These are phyloP conservation scores for Baorangia bicolor DNA, from an alignment of 768 basidiomycete genomes.

Conservation along the genomic window DNA sequence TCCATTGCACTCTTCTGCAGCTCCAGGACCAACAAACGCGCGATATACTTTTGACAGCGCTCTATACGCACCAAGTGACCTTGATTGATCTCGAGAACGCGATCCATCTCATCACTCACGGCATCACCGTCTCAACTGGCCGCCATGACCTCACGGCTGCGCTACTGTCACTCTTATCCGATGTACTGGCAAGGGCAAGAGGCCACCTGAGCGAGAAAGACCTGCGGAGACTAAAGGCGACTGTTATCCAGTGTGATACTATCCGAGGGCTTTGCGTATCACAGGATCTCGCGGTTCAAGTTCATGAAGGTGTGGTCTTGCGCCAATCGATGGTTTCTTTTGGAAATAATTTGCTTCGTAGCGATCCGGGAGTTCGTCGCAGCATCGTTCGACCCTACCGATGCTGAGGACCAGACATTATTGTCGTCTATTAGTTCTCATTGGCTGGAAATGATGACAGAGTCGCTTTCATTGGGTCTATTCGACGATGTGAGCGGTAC, in stretches of 20 bases:
- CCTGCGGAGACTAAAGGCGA: conserved; percentile 38
- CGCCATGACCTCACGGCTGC: conserved; percentile 25
- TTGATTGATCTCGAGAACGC: conserved; percentile 36
- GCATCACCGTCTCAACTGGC: conserved; percentile 24
- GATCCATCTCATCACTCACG: conserved; percentile 39
- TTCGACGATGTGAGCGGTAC: conserved; percentile 12
- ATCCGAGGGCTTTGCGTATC: conserved; percentile 39
- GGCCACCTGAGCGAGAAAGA: conserved; percentile 31
- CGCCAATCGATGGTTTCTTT: background rate
- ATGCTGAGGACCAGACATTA: conserved; percentile 38
- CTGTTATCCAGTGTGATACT: conserved; percentile 35
- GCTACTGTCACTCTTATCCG: conserved; percentile 40
- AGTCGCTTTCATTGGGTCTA: conserved; percentile 9
- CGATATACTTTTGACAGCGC: conserved; percentile 35
- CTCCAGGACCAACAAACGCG: conserved; percentile 25
- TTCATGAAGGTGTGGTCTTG: conserved; percentile 36
- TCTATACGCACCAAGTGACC: conserved; percentile 29
- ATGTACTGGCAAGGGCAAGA: conserved; percentile 34
- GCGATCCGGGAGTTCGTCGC: conserved; percentile 44
- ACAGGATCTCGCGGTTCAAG: conserved; percentile 18
- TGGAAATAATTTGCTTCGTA: conserved; percentile 23
- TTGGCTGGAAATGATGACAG: conserved; percentile 38
- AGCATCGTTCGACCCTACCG: conserved; percentile 37
- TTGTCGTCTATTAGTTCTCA: conserved; percentile 40
- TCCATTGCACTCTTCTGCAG: conserved; percentile 29